Evolutionary conservation across 306 rosid genomes (phyloP).

Genomic region (Quercus dentata): DNA sequence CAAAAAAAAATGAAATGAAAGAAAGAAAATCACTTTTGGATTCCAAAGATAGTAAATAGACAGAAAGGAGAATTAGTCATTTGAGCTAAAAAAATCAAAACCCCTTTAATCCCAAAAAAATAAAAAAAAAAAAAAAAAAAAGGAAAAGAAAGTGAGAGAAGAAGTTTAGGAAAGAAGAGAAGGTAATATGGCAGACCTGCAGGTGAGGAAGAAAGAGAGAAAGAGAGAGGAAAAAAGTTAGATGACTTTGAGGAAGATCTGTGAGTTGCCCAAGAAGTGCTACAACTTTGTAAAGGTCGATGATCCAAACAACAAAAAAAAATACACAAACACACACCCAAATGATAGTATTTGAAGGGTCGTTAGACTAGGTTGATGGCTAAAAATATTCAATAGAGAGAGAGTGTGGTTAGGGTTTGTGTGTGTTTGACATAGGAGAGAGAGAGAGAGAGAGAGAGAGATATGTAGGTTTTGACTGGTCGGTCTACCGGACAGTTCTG

Average conservation of each 20-base stretch:
- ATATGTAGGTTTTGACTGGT: constrained; percentile 52
- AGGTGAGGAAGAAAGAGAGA: not conserved
- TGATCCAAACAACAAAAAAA: not conserved
- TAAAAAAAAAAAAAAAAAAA: not conserved
- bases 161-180: constrained; percentile 19
- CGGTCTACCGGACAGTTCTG: constrained; percentile 67
- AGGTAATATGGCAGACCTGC: constrained; percentile 26
- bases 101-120: not conserved
- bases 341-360: constrained; percentile 31
- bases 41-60: constrained; percentile 17
- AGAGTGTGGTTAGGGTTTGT: constrained; percentile 8
- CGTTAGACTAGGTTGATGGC: constrained; percentile 25
- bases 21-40: constrained; percentile 8
- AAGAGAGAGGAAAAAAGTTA: constrained; percentile 12
- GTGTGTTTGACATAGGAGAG: not conserved
- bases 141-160: constrained; percentile 12
- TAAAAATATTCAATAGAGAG: not conserved
- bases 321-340: too few species aligned
- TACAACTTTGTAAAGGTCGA: constrained; percentile 13
- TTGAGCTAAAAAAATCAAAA: constrained; percentile 39
- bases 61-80: not conserved
- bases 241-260: constrained; percentile 73
- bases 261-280: constrained; percentile 37
- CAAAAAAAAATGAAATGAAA: not conserved
- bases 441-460: not conserved